Evolutionary conservation across 2,329 filamentous ascomycete species (phyloP), one percentile per base, ranked within the genome.

Genomic region (Trichoderma asperellum): DNA sequence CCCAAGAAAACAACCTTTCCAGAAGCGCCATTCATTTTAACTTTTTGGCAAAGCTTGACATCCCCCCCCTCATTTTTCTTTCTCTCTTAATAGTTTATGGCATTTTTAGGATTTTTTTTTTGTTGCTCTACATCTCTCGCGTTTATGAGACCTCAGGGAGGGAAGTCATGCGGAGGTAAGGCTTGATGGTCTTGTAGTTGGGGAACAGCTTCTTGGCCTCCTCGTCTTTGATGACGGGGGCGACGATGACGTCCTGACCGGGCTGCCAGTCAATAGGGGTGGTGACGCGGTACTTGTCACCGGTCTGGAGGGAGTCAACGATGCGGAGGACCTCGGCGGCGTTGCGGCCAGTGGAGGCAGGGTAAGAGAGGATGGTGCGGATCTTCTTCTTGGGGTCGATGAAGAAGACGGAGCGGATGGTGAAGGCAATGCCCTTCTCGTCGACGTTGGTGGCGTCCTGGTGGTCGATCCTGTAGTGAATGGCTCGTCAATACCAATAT

Each of bases 341-440:
- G 86, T 94, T 94, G 78, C 92, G 89, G 82, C 94, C 94, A 57
- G 93, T 96, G 70, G 91, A 94, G 71, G 94, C 94, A 55, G 94
- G 94, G 86, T 97, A 97, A 78, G 92, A 90, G 84, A 97, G 91
- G 80, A 93, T 96, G 79, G 94, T 89, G 76, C 94, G 91, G 83
- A 97, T 96, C 81, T 91, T 95, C 90, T 97, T 97, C 82, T 88
- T 89, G 73, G 94, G 94, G 85, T 97, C 94, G 81, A 97, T 96
- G 83, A 97, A 86, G 87, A 96, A 97, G 79, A 97, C 94, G 75
- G 92, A 93, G 77, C 94, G 93, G 83, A 97, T 97, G 75, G 94
- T 97, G 83, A 97, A 95, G 68, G 94, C 93, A 75, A 95, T 92
- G 75, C 91, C 91, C 87, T 93, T 93, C 77, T 86, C 81, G 80